A percentile compares a stretch with the other conserved stretches of the same genome.
These are phyloP conservation scores for Gyromitra esculenta DNA, from an alignment of 2,329 filamentous ascomycete species.

Conservation along the genomic window DNA sequence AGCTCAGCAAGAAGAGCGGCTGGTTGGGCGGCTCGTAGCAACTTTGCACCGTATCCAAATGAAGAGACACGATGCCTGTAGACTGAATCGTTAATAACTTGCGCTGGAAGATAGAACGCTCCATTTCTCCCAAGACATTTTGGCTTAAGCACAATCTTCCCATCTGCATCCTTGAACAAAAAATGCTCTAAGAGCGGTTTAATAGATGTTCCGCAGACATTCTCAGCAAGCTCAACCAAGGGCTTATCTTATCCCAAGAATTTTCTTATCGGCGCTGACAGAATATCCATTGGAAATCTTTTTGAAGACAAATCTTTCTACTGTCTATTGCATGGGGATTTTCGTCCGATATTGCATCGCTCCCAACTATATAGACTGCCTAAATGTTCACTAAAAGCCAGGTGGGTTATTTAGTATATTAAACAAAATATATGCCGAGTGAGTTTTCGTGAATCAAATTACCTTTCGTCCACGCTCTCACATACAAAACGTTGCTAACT, in stretches of 20 bases:
- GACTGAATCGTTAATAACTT: neutral
- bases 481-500: neutral
- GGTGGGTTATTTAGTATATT: neutral
- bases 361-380: constrained; percentile 7
- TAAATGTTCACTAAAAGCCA: neutral
- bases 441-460: constrained; percentile 7
- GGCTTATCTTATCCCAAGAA: neutral
- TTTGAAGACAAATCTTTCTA: constrained; percentile 10
- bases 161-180: neutral
- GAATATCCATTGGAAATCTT: constrained; percentile 11
- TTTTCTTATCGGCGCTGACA: constrained; percentile 1
- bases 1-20: neutral
- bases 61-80: neutral
- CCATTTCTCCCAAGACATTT: constrained; percentile 24
- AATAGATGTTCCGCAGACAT: neutral
- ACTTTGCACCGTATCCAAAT: constrained; percentile 1
- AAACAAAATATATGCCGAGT: constrained; percentile 8
- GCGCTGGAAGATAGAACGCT: constrained; percentile 5
- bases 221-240: neutral
- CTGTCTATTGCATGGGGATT: constrained; percentile 1
- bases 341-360: neutral
- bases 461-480: constrained; percentile 27
- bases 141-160: neutral
- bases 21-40: neutral
- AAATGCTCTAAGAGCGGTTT: neutral